These are phyloP conservation scores for Corrigiola litoralis DNA, from an alignment of 179 eudicot species.

Conservation along the genomic window DNA sequence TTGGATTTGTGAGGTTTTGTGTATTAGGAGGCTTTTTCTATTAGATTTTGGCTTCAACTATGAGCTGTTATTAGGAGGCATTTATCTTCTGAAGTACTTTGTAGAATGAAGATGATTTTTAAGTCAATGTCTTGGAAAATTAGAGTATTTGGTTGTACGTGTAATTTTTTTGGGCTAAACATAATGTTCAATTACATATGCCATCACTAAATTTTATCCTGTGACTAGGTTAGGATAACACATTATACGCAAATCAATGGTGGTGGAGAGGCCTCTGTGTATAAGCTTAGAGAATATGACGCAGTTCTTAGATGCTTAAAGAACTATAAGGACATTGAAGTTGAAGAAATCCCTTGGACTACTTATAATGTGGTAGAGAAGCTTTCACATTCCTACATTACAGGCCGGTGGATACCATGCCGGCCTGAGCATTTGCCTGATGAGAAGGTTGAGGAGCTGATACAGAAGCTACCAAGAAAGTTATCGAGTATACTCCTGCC, in stretches of 20 bases:
- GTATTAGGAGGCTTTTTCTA: too few species aligned
- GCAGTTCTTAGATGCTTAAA: slow-evolving; percentile 66
- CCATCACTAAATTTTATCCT: not conserved
- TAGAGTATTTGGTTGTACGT: not conserved
- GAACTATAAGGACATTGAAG: slow-evolving; percentile 54
- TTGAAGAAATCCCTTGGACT: slow-evolving; percentile 90
- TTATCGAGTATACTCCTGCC: slow-evolving; percentile 61
- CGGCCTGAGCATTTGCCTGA: slow-evolving; percentile 87
- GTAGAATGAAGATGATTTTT: not conserved
- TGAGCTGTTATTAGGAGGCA: not conserved
- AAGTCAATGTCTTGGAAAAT: not conserved
- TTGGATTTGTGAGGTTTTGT: too few species aligned
- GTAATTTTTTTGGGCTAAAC: not conserved
- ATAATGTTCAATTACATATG: not conserved
- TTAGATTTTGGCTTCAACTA: not conserved
- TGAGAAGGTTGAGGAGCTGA: slow-evolving; percentile 73
- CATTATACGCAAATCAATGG: slow-evolving; percentile 80
- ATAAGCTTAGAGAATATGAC: slow-evolving; percentile 68
- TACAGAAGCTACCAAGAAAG: slow-evolving; percentile 53
- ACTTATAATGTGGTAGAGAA: slow-evolving; percentile 71
- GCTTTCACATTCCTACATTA: slow-evolving; percentile 52
- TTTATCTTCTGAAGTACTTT: not conserved
- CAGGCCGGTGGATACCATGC: slow-evolving; percentile 78
- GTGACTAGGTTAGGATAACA: slow-evolving; percentile 48
- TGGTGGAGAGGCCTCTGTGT: slow-evolving; percentile 78